A percentile compares a stretch with the other conserved stretches of the same genome.
These are phyloP conservation scores for Taxawa tesnikishii DNA, from an alignment of 2,329 filamentous ascomycete species.

Conservation along the genomic window DNA sequence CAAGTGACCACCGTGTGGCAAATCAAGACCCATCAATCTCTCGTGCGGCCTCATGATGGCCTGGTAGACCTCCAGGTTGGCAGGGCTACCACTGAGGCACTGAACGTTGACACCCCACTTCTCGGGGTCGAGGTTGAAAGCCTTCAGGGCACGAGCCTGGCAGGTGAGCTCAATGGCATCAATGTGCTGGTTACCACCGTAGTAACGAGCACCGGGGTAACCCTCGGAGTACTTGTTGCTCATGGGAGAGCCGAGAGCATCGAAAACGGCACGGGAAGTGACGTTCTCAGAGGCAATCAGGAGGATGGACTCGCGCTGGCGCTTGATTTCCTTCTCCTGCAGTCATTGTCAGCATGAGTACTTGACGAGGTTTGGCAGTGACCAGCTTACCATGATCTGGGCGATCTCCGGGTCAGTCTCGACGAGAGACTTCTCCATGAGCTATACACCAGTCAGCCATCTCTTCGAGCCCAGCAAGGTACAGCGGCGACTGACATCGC, in stretches of 20 bases:
- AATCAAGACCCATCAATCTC: slow-evolving; percentile 89
- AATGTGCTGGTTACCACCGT: slow-evolving; percentile 98
- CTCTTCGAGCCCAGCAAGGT: slow-evolving; percentile 6
- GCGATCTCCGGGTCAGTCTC: slow-evolving; percentile 91
- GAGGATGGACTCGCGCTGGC: slow-evolving; percentile 96
- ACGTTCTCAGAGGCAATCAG: slow-evolving; percentile 99
- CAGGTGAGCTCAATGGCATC: slow-evolving; percentile 92
- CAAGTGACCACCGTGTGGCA: slow-evolving; percentile 89
- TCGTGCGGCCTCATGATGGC: slow-evolving; percentile 93
- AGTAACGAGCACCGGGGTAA: slow-evolving; percentile 96
- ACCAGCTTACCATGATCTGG: slow-evolving; percentile 78
- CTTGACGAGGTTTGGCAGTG: slow-evolving; percentile 1
- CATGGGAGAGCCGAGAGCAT: slow-evolving; percentile 89
- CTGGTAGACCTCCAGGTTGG: slow-evolving; percentile 97
- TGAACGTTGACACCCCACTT: slow-evolving; percentile 99
- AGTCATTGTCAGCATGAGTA: slow-evolving; percentile 4
- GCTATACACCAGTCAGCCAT: slow-evolving; percentile 39
- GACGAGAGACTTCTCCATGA: slow-evolving; percentile 90
- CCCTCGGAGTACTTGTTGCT: slow-evolving; percentile 98
- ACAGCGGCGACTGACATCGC: slow-evolving; percentile 40
- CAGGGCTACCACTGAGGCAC: slow-evolving; percentile 61
- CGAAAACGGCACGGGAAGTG: slow-evolving; percentile 94
- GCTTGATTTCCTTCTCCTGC: slow-evolving; percentile 84
- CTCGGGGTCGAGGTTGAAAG: slow-evolving; percentile 72
- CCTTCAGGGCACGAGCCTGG: slow-evolving; percentile 83